phyloP scores from a whole-genome alignment of 78 protist genomes.

The slime mould (Dictyostelium discoideum) region dicty_2.7 NC_007088.5:3560001-3560500 shows the following conservation, averaged over 20 bases:
- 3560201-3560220: not conserved
- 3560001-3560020: not conserved
- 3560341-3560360: not conserved
- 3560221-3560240: not conserved
- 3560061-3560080: not conserved
- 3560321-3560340: not conserved
- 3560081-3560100: not conserved
- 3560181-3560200: too few species aligned
- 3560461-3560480: not conserved
- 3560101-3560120: not conserved
- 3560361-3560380: not conserved
- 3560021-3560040: not conserved
- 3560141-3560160: not conserved
- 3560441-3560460: not conserved
- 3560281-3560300: not conserved
- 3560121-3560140: not conserved
- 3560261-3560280: not conserved
- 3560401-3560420: too few species aligned
- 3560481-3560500: not conserved
- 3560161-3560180: not conserved
- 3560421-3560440: not conserved
- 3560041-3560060: not conserved
- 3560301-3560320: not conserved
- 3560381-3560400: not conserved
- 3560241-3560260: not conserved